Percentiles rank a stretch among this genome's conserved stretches.
Evolutionary conservation across 2,329 filamentous ascomycete genomes (phyloP).

Genomic region (Waltergamsia citrina): DNA sequence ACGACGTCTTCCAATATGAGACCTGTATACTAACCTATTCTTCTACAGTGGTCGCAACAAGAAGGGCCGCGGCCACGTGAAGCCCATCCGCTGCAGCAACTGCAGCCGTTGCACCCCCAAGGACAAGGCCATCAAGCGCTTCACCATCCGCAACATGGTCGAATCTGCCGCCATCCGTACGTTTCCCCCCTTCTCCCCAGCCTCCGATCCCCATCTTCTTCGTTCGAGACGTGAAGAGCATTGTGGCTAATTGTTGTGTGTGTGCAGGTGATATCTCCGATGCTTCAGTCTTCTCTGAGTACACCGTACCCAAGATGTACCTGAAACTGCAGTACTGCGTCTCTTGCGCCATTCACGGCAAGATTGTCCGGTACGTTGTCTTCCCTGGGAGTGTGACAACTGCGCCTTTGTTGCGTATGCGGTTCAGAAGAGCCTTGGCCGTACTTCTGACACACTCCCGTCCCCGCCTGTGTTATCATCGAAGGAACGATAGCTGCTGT

Average conservation of each 20-base stretch:
- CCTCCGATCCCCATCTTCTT: background rate
- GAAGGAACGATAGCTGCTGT: background rate
- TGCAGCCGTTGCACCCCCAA: slow-evolving; percentile 85
- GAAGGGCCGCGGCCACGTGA: slow-evolving; percentile 99
- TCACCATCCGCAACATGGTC: slow-evolving; percentile 99
- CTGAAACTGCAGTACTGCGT: slow-evolving; percentile 99
- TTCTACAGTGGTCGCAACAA: slow-evolving; percentile 92
- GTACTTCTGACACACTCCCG: slow-evolving; percentile 30
- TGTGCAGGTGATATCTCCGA: slow-evolving; percentile 99
- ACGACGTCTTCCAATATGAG: background rate
- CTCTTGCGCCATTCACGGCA: slow-evolving; percentile 99
- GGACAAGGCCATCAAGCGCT: slow-evolving; percentile 99
- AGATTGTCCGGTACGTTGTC: slow-evolving; percentile 97
- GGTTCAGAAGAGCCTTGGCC: slow-evolving; percentile 53
- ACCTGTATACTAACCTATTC: slow-evolving; percentile 10
- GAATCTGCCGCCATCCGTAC: slow-evolving; percentile 99
- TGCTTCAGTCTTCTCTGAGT: slow-evolving; percentile 98
- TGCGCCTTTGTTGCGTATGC: slow-evolving; percentile 35
- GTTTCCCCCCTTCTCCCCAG: slow-evolving; percentile 27
- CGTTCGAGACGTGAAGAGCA: slow-evolving; percentile 6
- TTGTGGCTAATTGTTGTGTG: no score
- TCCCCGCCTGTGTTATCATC: slow-evolving; percentile 2
- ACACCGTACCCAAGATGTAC: slow-evolving; percentile 99
- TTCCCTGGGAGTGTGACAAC: slow-evolving; percentile 50
- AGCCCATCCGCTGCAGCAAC: slow-evolving; percentile 82